phyloP scores from a whole-genome alignment of 306 rosid genomes.

The Medicago arabica region DNA sequence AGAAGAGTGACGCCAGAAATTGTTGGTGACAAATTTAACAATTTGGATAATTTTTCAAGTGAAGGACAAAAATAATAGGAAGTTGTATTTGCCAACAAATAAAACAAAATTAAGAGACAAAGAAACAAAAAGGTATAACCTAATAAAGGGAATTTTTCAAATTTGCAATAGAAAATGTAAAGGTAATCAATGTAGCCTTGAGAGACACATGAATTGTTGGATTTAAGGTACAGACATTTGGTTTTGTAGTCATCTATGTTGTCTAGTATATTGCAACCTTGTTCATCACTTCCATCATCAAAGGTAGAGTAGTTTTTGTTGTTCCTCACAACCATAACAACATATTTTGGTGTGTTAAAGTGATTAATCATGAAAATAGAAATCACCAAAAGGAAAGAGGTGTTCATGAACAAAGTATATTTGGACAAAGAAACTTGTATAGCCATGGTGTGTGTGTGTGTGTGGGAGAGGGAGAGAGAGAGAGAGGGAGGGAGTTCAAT shows the following conservation, averaged over 20 bases:
- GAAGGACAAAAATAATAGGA: constrained; percentile 55
- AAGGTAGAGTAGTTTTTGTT: not conserved
- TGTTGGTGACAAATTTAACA: constrained; percentile 51
- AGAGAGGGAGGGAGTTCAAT: not conserved
- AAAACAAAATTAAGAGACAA: constrained; percentile 51
- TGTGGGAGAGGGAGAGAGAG: not conserved
- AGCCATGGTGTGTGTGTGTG: not conserved
- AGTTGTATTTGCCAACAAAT: constrained; percentile 51
- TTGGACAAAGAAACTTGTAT: constrained; percentile 23
- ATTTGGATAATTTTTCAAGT: constrained; percentile 48
- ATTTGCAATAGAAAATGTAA: constrained; percentile 49
- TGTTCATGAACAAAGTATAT: constrained; percentile 56
- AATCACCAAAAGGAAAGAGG: constrained; percentile 45
- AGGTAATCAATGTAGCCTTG: constrained; percentile 55
- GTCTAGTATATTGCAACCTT: constrained; percentile 46
- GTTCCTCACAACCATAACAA: constrained; percentile 12
- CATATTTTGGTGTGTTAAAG: constrained; percentile 42
- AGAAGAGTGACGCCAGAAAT: constrained; percentile 59
- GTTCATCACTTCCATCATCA: not conserved
- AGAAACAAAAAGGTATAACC: constrained; percentile 45
- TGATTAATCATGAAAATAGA: constrained; percentile 41
- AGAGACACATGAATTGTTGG: constrained; percentile 46
- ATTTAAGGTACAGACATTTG: constrained; percentile 49
- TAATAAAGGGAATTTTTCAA: constrained; percentile 47
- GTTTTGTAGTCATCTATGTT: constrained; percentile 39